Conservation (phyloP, 345 rosid genomes). For the Alliaria petiolata region DNA sequence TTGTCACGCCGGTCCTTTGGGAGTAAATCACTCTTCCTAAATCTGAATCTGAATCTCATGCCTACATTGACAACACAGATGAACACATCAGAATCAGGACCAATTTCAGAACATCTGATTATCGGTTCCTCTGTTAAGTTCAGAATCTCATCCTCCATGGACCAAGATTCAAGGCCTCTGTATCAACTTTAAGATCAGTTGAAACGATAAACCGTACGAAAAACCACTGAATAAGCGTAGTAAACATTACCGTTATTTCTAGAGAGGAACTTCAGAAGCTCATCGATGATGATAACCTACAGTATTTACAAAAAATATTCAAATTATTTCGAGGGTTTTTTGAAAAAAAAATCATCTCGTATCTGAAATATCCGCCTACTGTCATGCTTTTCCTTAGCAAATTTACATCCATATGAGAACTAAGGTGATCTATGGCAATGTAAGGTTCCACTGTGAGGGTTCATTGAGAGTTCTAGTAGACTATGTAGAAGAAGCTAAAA, state of each 20-base stretch:
- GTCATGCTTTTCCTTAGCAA: neutral
- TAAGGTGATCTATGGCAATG: neutral
- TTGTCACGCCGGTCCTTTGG: conserved; percentile 77
- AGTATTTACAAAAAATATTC: neutral
- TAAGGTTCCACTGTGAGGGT: neutral
- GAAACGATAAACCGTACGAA: neutral
- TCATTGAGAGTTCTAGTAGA: neutral
- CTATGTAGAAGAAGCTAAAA: neutral
- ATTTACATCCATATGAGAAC: conserved; percentile 4
- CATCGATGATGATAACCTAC: conserved; percentile 93
- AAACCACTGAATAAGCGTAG: neutral
- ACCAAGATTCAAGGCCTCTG: neutral
- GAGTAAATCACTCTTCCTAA: conserved; percentile 68
- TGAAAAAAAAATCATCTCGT: neutral
- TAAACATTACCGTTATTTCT: conserved; percentile 47
- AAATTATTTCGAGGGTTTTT: neutral
- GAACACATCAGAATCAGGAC: conserved; percentile 3
- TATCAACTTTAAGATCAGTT: neutral
- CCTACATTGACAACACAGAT: conserved; percentile 41
- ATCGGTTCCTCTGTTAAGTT: neutral
- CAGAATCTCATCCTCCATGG: no score
- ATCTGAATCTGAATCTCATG: conserved; percentile 65
- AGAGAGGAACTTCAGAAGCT: conserved; percentile 85
- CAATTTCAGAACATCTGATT: neutral
- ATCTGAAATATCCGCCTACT: neutral